Conservation (phyloP, 345 rosid genomes). For the Ceriops decandra region DNA sequence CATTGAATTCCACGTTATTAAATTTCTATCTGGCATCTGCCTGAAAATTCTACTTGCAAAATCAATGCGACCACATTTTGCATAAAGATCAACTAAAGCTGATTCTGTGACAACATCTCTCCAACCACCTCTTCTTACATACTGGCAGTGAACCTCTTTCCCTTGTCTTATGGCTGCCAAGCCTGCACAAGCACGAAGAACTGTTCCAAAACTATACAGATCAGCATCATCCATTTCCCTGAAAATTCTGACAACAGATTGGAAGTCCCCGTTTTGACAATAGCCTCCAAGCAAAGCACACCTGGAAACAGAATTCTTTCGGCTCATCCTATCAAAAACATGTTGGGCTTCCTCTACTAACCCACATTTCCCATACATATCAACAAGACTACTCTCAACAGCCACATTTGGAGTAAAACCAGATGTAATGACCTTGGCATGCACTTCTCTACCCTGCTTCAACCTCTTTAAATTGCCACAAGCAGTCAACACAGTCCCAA, state of each 20-base stretch:
- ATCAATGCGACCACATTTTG: conserved; percentile 75
- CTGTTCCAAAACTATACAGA: conserved; percentile 77
- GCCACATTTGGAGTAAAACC: conserved; percentile 59
- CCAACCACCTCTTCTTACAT: conserved; percentile 68
- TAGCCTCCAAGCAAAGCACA: conserved; percentile 78
- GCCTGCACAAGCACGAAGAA: conserved; percentile 85
- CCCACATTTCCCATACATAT: conserved; percentile 93
- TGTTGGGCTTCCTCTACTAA: conserved; percentile 45
- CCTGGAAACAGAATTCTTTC: conserved; percentile 72
- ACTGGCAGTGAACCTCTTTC: conserved; percentile 88
- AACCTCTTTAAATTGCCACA: conserved; percentile 67
- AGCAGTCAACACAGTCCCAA: conserved; percentile 73
- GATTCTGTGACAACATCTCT: conserved; percentile 75
- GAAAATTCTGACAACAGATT: conserved; percentile 57
- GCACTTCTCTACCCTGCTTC: conserved; percentile 78
- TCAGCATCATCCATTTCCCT: conserved; percentile 49
- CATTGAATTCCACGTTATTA: conserved; percentile 90
- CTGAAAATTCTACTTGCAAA: conserved; percentile 49
- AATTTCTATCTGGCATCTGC: conserved; percentile 48
- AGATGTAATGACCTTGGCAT: conserved; percentile 48
- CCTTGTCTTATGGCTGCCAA: conserved; percentile 68
- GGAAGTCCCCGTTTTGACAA: conserved; percentile 66
- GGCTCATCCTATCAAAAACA: conserved; percentile 63
- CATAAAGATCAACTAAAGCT: conserved; percentile 83
- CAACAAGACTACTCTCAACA: conserved; percentile 79